These are phyloP conservation scores for Tulasnella sp. DNA, from an alignment of 768 basidiomycete species.

Conservation along the genomic window DNA sequence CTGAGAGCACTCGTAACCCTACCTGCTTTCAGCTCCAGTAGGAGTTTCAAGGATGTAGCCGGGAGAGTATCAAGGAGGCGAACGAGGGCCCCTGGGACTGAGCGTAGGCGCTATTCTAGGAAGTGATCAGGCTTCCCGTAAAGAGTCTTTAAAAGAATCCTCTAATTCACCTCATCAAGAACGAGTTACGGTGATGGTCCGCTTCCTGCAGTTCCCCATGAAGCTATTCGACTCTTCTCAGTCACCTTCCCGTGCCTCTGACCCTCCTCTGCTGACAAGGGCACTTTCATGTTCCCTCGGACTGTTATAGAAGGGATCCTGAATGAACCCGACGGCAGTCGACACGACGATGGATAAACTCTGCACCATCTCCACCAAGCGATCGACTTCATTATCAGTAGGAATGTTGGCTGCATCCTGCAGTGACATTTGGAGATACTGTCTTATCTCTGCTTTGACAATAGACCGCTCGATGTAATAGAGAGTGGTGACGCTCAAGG, in stretches of 20 bases:
- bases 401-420: not conserved
- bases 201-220: no score
- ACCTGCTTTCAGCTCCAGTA: not conserved
- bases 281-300: no score
- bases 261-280: no score
- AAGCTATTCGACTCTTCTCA: no score
- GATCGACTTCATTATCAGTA: not conserved
- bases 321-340: slow-evolving; percentile 10
- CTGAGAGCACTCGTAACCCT: not conserved
- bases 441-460: slow-evolving; percentile 8
- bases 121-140: not conserved
- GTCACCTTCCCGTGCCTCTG: no score
- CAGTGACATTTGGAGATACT: slow-evolving; percentile 5
- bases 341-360: slow-evolving; percentile 5
- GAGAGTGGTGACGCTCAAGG: slow-evolving; percentile 13
- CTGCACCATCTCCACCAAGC: not conserved
- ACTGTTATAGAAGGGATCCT: not conserved
- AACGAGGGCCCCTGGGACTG: slow-evolving; percentile 7
- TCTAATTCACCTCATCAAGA: no score
- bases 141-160: no score
- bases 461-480: slow-evolving; percentile 10
- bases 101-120: not conserved
- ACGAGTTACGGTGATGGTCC: no score
- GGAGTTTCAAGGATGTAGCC: not conserved
- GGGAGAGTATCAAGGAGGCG: slow-evolving; percentile 3